A percentile compares a stretch with the other conserved stretches of the same genome.
phyloP scores from a whole-genome alignment of 2,329 filamentous ascomycete species.

The Aspergillus versicolor region DNA sequence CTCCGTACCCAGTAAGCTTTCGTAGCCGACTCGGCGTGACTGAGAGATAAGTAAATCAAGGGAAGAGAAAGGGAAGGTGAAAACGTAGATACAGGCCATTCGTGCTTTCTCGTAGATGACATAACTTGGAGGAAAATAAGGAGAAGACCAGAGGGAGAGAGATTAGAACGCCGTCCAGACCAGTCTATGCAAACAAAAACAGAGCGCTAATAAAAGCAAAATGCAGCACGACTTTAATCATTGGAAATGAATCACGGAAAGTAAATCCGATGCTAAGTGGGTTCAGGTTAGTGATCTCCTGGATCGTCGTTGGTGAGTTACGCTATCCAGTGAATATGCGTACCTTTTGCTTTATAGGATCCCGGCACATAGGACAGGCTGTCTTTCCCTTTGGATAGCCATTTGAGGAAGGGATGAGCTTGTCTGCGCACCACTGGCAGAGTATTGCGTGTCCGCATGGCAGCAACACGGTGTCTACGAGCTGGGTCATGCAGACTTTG shows the following conservation, averaged over 20 bases:
- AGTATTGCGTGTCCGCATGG: conserved; percentile 57
- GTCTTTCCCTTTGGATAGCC: conserved; percentile 17
- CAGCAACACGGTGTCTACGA: conserved; percentile 52
- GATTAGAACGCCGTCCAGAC: background rate
- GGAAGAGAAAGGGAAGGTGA: background rate
- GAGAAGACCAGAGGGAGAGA: background rate
- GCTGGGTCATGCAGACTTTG: conserved; percentile 53
- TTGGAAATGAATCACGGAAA: background rate
- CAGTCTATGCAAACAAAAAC: background rate
- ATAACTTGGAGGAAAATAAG: background rate
- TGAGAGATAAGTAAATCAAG: background rate
- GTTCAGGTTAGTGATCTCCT: background rate
- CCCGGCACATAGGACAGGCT: conserved; percentile 31
- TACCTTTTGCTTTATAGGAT: conserved; percentile 29
- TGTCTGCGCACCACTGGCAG: conserved; percentile 56
- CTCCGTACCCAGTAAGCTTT: background rate
- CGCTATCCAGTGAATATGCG: background rate
- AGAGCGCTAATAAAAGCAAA: no score
- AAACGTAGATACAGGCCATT: background rate
- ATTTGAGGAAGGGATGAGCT: conserved; percentile 47
- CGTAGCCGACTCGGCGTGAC: background rate
- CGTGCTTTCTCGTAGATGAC: background rate
- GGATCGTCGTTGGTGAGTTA: background rate
- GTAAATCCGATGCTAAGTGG: conserved; percentile 3
- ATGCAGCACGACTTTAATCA: no score